These are phyloP conservation scores for Alternaria rosae DNA, from an alignment of 2,329 filamentous ascomycete species.

Conservation along the genomic window DNA sequence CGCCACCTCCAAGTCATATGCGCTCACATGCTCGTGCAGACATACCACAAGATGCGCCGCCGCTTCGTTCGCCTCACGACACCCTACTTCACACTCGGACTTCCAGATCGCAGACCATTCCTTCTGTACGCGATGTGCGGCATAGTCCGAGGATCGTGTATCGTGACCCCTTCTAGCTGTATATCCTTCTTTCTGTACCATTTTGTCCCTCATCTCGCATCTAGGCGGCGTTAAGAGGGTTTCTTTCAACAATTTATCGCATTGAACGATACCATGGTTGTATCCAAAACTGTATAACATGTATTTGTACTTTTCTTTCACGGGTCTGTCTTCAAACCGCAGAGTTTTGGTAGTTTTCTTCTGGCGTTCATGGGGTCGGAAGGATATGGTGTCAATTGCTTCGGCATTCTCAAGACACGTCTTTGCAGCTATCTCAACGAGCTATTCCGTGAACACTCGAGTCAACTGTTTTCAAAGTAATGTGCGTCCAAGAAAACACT, in stretches of 20 bases:
- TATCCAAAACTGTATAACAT: neutral
- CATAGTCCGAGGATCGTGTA: constrained; percentile 5
- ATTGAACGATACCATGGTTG: neutral
- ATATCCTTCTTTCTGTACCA: neutral
- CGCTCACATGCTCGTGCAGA: neutral
- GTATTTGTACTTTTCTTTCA: neutral
- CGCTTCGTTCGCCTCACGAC: neutral
- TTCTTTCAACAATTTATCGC: neutral
- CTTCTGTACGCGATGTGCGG: constrained; percentile 4
- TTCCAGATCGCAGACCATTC: neutral
- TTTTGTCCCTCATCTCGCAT: neutral
- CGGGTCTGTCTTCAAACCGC: neutral
- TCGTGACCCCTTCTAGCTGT: neutral
- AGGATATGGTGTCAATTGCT: neutral
- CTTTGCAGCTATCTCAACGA: neutral
- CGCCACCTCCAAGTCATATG: neutral
- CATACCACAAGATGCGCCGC: neutral
- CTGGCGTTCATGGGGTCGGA: neutral
- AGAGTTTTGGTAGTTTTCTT: neutral
- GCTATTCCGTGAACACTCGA: neutral
- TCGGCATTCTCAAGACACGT: neutral
- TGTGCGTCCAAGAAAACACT: neutral
- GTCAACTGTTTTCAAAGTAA: neutral
- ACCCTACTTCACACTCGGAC: neutral
- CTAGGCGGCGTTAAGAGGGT: neutral